These are phyloP conservation scores for Rhexocercosporidium sp. DNA, from an alignment of 2,329 filamentous ascomycete species.

Conservation along the genomic window DNA sequence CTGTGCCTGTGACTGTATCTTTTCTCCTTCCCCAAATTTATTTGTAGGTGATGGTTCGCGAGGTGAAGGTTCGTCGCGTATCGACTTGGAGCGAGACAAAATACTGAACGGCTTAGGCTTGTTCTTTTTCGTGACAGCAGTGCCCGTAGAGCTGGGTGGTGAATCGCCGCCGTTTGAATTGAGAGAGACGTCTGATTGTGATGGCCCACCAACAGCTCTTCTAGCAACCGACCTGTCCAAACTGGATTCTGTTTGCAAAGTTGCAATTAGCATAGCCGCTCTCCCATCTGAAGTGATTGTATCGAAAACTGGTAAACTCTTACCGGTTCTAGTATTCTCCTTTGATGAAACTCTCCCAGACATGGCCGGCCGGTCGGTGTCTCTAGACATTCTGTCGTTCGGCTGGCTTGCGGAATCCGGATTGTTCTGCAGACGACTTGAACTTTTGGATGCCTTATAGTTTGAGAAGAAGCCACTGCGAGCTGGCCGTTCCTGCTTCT, in stretches of 20 bases:
- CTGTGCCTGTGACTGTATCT: slow-evolving; percentile 40
- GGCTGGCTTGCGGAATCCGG: slow-evolving; percentile 36
- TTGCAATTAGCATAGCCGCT: slow-evolving; percentile 20
- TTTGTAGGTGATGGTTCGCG: slow-evolving; percentile 33
- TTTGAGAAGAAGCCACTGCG: slow-evolving; percentile 51
- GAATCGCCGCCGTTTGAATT: slow-evolving; percentile 30
- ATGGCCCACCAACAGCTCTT: slow-evolving; percentile 38
- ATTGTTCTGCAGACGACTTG: slow-evolving; percentile 47
- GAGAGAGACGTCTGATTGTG: slow-evolving; percentile 38
- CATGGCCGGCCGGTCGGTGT: slow-evolving; percentile 39
- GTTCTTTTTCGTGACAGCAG: slow-evolving; percentile 33
- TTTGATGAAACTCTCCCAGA: slow-evolving; percentile 39
- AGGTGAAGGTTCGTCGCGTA: slow-evolving; percentile 47
- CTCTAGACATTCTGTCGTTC: slow-evolving; percentile 43
- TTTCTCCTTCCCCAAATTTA: slow-evolving; percentile 41
- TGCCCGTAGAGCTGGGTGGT: slow-evolving; percentile 26
- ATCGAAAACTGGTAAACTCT: slow-evolving; percentile 33
- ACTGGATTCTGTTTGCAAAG: slow-evolving; percentile 32
- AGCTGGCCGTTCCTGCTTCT: slow-evolving; percentile 32
- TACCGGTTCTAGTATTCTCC: slow-evolving; percentile 41
- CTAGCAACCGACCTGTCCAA: slow-evolving; percentile 34
- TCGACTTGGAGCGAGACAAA: slow-evolving; percentile 48
- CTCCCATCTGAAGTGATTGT: slow-evolving; percentile 6
- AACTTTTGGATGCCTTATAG: slow-evolving; percentile 52
- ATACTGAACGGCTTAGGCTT: slow-evolving; percentile 44